A percentile compares a stretch with the other conserved stretches of the same genome.
These are phyloP conservation scores for Carallia brachiata DNA, from an alignment of 345 rosid genomes.

Conservation along the genomic window DNA sequence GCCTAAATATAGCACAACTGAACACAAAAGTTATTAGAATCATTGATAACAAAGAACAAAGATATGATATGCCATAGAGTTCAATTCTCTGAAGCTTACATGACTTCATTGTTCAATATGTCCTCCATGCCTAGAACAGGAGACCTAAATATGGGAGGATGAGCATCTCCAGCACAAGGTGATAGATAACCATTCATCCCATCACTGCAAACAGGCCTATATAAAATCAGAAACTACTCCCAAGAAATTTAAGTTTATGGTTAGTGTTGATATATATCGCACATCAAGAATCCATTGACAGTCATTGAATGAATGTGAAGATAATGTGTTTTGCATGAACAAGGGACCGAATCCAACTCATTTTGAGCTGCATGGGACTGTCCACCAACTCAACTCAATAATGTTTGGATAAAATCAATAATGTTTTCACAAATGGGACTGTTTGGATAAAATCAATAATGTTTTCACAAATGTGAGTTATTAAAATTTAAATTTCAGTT, in stretches of 20 bases:
- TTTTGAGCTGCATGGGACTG: too few relatives aligned
- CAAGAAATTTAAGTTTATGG: constrained; percentile 2
- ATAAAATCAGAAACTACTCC: constrained; percentile 37
- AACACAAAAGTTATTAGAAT: constrained; percentile 12
- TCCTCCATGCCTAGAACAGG: constrained; percentile 82
- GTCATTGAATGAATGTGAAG: too few relatives aligned
- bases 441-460: too few relatives aligned
- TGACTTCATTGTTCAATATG: constrained; percentile 74
- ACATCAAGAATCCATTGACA: not conserved
- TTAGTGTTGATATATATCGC: not conserved
- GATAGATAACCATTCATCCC: constrained; percentile 94
- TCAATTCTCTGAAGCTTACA: constrained; percentile 49
- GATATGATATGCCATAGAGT: not conserved
- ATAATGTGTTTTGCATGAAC: too few relatives aligned
- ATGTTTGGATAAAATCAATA: too few relatives aligned
- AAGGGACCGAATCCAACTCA: too few relatives aligned
- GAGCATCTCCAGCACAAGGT: constrained; percentile 73
- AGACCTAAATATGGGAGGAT: constrained; percentile 74
- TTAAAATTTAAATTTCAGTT: too few relatives aligned
- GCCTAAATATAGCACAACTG: constrained; percentile 82
- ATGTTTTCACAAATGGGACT: too few relatives aligned
- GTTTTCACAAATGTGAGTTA: too few relatives aligned
- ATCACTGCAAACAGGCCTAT: constrained; percentile 67
- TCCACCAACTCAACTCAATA: too few relatives aligned
- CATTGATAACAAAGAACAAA: constrained; percentile 4